These are phyloP conservation scores for Globisporangium sylvaticum DNA, from an alignment of 352 stramenopile genomes.

Conservation along the genomic window DNA sequence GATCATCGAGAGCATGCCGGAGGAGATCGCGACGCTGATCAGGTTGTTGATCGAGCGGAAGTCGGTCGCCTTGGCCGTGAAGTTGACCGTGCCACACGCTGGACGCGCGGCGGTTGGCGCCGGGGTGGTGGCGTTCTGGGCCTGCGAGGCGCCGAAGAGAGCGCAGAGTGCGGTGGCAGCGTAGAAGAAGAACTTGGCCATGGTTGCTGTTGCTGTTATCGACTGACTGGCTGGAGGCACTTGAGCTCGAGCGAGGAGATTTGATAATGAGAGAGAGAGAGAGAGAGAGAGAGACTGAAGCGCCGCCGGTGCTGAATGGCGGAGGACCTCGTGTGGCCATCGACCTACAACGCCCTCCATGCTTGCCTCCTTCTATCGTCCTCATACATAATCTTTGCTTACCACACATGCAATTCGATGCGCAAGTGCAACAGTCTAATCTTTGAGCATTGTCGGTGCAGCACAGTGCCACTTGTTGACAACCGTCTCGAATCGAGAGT, in stretches of 20 bases:
- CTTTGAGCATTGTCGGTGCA: too few relatives aligned
- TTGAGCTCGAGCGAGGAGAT: conserved; percentile 25
- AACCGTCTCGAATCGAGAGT: too few relatives aligned
- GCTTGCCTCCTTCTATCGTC: too few relatives aligned
- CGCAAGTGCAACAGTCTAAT: too few relatives aligned
- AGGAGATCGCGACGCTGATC: conserved; percentile 28
- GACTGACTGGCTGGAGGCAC: not conserved
- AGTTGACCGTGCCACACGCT: conserved; percentile 23
- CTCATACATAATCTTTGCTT: too few relatives aligned
- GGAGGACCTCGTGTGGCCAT: too few relatives aligned
- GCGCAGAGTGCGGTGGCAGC: conserved; percentile 18
- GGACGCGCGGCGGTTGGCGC: conserved; percentile 27
- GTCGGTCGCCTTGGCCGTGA: conserved; percentile 35
- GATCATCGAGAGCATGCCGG: conserved; percentile 23
- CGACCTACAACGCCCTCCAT: too few relatives aligned
- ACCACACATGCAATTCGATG: too few relatives aligned
- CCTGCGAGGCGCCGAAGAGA: conserved; percentile 10
- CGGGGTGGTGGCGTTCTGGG: conserved; percentile 7
- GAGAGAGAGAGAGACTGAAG: not conserved
- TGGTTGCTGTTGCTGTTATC: not conserved
- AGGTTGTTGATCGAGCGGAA: conserved; percentile 47
- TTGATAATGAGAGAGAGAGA: conserved; percentile 14
- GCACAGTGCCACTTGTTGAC: too few relatives aligned
- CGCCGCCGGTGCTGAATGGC: too few relatives aligned
- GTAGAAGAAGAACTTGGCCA: conserved; percentile 38